Conservation (phyloP, 148 eudicot species). For the Fagopyrum tataricum region DNA sequence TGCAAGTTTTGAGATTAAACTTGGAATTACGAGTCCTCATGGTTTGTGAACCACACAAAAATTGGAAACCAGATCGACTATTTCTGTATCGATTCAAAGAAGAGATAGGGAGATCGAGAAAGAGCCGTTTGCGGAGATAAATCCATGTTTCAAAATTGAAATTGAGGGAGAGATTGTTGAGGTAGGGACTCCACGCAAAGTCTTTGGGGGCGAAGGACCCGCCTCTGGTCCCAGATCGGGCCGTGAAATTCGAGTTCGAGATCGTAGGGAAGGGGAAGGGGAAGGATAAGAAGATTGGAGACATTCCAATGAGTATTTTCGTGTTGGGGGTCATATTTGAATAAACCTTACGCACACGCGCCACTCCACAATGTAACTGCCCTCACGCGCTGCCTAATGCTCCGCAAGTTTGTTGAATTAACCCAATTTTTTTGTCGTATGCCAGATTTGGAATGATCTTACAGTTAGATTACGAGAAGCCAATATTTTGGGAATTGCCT, state of each 20-base stretch:
- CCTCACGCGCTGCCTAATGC: background rate
- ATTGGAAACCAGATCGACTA: background rate
- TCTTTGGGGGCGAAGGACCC: background rate
- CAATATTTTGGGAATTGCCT: too few species aligned
- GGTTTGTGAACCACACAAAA: background rate
- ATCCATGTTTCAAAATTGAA: background rate
- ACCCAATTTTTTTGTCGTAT: too few species aligned
- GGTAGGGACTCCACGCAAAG: background rate
- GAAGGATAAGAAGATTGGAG: background rate
- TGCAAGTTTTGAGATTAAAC: conserved; percentile 13
- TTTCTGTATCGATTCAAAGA: background rate
- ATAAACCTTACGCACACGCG: background rate
- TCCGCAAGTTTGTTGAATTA: background rate
- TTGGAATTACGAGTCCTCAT: conserved; percentile 9
- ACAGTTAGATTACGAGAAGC: too few species aligned
- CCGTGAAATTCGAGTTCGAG: background rate
- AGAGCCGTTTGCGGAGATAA: background rate
- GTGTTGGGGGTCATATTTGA: background rate
- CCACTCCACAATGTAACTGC: background rate
- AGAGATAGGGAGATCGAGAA: background rate
- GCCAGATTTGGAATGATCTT: too few species aligned
- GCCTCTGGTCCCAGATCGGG: background rate
- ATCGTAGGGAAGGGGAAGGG: background rate
- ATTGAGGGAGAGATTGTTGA: background rate
- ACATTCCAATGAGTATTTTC: background rate